These are phyloP conservation scores for Larix sibirica DNA, from an alignment of 83 land plant species.

Conservation along the genomic window DNA sequence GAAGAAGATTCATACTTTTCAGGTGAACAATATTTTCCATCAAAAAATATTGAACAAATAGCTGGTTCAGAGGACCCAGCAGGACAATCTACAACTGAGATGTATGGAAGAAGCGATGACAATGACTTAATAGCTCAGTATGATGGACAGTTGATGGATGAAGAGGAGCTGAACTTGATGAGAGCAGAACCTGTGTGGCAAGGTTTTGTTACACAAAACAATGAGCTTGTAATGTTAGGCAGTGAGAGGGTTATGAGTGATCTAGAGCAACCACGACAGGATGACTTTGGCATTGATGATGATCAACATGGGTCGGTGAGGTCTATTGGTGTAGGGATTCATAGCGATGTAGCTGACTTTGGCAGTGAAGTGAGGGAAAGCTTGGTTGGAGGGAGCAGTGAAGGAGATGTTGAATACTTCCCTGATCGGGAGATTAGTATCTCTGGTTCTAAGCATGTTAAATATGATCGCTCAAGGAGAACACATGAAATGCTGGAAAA, in stretches of 20 bases:
- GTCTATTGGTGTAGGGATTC: slow-evolving; percentile 84
- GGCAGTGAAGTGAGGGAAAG: slow-evolving; percentile 86
- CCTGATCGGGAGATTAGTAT: slow-evolving; percentile 45
- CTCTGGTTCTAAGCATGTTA: slow-evolving; percentile 31
- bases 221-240: slow-evolving; percentile 47
- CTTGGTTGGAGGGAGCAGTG: slow-evolving; percentile 82
- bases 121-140: slow-evolving; percentile 61
- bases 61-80: slow-evolving; percentile 40
- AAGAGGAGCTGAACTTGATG: slow-evolving; percentile 74
- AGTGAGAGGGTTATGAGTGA: slow-evolving; percentile 46
- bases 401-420: slow-evolving; percentile 81
- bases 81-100: slow-evolving; percentile 40
- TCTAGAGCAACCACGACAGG: slow-evolving; percentile 32
- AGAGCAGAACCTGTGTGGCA: slow-evolving; percentile 90
- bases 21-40: slow-evolving; percentile 71
- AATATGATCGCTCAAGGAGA: slow-evolving; percentile 20
- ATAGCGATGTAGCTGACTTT: slow-evolving; percentile 84
- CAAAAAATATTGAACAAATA: slow-evolving; percentile 39
- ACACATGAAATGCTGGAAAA: slow-evolving; percentile 18
- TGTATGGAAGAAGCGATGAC: slow-evolving; percentile 41
- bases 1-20: slow-evolving; percentile 87
- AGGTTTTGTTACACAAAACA: slow-evolving; percentile 79
- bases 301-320: slow-evolving; percentile 82
- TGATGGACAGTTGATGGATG: slow-evolving; percentile 77
- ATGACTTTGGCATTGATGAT: slow-evolving; percentile 62